phyloP scores from a whole-genome alignment of 176 grass and related monocot genomes.

The Oryza australiensis region DNA sequence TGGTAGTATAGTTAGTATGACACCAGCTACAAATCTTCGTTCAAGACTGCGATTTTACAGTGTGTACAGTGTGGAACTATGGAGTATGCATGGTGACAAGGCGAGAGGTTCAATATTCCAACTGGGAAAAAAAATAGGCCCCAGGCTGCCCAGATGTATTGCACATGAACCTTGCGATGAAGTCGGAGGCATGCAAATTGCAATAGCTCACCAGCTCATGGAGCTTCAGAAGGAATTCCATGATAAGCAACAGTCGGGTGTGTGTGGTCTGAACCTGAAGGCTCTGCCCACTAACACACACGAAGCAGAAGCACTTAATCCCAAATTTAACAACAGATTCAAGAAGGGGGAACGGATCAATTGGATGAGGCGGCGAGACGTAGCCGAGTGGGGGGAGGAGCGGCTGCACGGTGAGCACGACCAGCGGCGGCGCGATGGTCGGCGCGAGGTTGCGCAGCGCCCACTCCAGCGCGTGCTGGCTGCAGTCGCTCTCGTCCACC shows the following conservation, averaged over 20 bases:
- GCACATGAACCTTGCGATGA: not conserved
- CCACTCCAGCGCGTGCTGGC: constrained; percentile 56
- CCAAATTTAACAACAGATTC: not conserved
- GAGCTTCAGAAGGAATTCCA: constrained; percentile 56
- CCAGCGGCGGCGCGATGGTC: constrained; percentile 36
- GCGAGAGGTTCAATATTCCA: not conserved
- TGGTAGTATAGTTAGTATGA: not conserved
- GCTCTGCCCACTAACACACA: constrained; percentile 32
- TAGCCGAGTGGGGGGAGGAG: constrained; percentile 29
- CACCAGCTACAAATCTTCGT: not conserved
- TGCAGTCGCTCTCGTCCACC: constrained; percentile 61
- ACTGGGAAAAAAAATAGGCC: not conserved
- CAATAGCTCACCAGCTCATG: constrained; percentile 44
- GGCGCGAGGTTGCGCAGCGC: constrained; percentile 42
- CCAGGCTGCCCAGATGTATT: not conserved
- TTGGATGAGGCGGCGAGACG: constrained; percentile 36
- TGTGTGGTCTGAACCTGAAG: constrained; percentile 50
- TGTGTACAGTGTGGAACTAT: not conserved
- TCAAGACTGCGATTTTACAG: not conserved
- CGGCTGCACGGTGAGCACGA: constrained; percentile 55
- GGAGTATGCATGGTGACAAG: not conserved
- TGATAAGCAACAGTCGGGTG: constrained; percentile 52
- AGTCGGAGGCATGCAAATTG: not conserved
- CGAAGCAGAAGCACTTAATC: not conserved
- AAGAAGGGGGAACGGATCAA: not conserved